A percentile compares a stretch with the other conserved stretches of the same genome.
phyloP scores from a whole-genome alignment of 169 alveolate genomes.

The Perkinsus marinus region DNA sequence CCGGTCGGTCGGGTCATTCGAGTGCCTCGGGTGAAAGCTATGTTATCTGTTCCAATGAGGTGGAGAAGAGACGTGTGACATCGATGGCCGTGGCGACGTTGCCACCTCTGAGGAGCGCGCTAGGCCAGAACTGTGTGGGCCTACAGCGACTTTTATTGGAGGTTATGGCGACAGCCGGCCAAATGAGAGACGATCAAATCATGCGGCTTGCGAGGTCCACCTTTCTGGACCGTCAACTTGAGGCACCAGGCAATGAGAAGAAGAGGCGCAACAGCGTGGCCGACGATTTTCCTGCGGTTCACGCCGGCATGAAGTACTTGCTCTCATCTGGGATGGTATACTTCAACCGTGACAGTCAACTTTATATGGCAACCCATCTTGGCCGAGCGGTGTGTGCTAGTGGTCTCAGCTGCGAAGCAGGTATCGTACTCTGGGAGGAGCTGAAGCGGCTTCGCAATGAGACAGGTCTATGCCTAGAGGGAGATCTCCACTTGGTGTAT shows the following conservation, averaged over 20 bases:
- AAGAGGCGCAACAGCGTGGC: too few relatives aligned
- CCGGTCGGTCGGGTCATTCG: constrained; percentile 44
- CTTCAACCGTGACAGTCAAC: background rate
- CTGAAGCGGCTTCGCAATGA: background rate
- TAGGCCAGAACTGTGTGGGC: background rate
- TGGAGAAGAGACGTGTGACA: background rate
- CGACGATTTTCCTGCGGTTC: background rate
- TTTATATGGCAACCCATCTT: background rate
- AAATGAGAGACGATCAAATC: too few relatives aligned
- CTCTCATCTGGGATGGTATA: background rate
- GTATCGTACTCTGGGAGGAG: background rate
- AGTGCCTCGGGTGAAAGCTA: constrained; percentile 25
- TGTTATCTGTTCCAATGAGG: background rate
- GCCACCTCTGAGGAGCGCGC: background rate
- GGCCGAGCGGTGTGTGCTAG: background rate
- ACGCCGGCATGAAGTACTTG: background rate
- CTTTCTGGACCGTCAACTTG: too few relatives aligned
- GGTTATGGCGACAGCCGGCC: too few relatives aligned
- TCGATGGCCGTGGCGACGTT: background rate
- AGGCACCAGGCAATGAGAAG: too few relatives aligned
- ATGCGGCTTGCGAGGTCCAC: too few relatives aligned
- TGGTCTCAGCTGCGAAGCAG: background rate
- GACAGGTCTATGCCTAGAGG: background rate
- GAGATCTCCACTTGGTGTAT: background rate
- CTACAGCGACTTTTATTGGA: constrained; percentile 10